Evolutionary conservation across 768 basidiomycete species (phyloP), one percentile per base, ranked within the genome.

Genomic region (Saitozyma podzolica): DNA sequence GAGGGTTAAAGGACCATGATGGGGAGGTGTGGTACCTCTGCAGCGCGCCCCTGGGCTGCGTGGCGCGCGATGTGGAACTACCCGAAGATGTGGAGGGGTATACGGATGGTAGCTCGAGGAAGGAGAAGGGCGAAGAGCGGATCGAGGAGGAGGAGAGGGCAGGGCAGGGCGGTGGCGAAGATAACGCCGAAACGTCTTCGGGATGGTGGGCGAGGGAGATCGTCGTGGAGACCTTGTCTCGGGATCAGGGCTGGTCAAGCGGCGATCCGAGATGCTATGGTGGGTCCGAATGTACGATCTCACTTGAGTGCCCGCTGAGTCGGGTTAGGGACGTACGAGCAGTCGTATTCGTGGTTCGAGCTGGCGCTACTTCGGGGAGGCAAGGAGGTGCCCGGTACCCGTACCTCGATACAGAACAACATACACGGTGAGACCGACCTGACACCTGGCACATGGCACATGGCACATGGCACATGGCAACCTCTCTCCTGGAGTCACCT

Each of bases 271-370:
- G 43, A 40, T 51, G 59, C 49, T 74, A 76, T 59, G 70, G 70
- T 72, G n/a, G 41, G 69, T 60, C 16, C 39, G 19, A 47, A 40
- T 16, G 11, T 42, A 41, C 19, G 14, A 9, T 42, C 0, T 13
- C 43, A 39, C 42, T 50, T 3, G 11, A 8, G 5, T 2, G 17
- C n/a, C 17, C 14, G 61, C 58, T 63, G 57, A 62, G 47, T 6
- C 9, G 9, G 29, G 9, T 1, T 45, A 76, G 75, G 75, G 3
- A 76, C 72, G 40, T 76, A 76, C 45, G 62, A 72, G 54, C 61
- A 67, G 39, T 62, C 58, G 11, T 72, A 70, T 53, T 74, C 75
- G 0, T 76, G 75, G 75, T 76, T 74, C 55, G 75, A 76, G 54
- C 51, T 74, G 9, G 63, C 66, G 17, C 63, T 76, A 3, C 20